A percentile compares a stretch with the other conserved stretches of the same genome.
Conservation (phyloP, 1,139 yeast species). For the Pneumocystis oryctolagi region DNA sequence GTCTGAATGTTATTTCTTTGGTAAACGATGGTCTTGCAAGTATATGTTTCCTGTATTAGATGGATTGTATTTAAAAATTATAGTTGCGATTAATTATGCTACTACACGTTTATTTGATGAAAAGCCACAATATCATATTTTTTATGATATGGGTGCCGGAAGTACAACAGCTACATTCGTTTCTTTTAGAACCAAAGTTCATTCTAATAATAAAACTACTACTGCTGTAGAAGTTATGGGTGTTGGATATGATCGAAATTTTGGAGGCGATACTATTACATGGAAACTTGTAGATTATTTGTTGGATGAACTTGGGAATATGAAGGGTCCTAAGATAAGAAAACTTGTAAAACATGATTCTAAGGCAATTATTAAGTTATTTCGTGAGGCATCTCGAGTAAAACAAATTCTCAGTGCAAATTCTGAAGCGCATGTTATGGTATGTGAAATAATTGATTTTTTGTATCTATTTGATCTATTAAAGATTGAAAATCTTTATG, state of each 20-base stretch:
- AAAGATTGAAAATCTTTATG: slow-evolving; percentile 24
- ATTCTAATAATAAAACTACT: slow-evolving; percentile 14
- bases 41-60: background rate
- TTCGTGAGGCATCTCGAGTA: slow-evolving; percentile 76
- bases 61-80: slow-evolving; percentile 19
- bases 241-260: slow-evolving; percentile 44
- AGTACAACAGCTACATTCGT: slow-evolving; percentile 76
- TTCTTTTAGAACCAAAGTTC: slow-evolving; percentile 36
- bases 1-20: slow-evolving; percentile 47
- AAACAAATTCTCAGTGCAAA: slow-evolving; percentile 79
- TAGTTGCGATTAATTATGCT: slow-evolving; percentile 70
- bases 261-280: slow-evolving; percentile 71
- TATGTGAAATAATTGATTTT: slow-evolving; percentile 37
- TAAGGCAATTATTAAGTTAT: slow-evolving; percentile 51
- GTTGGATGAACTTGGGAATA: slow-evolving; percentile 35
- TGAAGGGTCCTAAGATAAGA: slow-evolving; percentile 20
- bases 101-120: slow-evolving; percentile 30
- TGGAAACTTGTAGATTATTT: slow-evolving; percentile 46
- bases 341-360: slow-evolving; percentile 20
- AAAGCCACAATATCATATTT: slow-evolving; percentile 44
- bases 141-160: slow-evolving; percentile 90
- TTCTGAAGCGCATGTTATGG: slow-evolving; percentile 49
- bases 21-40: slow-evolving; percentile 63
- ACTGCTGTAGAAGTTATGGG: slow-evolving; percentile 38
- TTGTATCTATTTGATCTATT: slow-evolving; percentile 19